phyloP scores from a whole-genome alignment of 225 moss, liverwort and hornwort species.

The Climacium dendroides region DNA sequence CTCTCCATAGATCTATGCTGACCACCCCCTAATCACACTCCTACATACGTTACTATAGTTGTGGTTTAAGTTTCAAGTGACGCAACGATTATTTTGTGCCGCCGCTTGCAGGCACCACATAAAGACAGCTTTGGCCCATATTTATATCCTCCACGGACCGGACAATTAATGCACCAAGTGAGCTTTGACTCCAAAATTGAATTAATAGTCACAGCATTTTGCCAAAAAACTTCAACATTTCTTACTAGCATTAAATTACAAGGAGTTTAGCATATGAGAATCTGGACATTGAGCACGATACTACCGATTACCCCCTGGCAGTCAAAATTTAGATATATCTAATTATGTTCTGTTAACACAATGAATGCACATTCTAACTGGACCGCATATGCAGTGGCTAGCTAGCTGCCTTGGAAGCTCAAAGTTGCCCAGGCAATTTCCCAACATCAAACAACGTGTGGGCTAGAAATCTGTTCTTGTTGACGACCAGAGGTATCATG shows the following conservation, averaged over 20 bases:
- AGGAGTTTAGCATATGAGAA: background rate
- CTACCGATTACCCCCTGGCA: background rate
- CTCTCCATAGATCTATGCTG: background rate
- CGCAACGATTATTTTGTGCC: background rate
- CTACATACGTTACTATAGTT: background rate
- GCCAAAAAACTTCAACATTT: background rate
- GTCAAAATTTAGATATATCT: background rate
- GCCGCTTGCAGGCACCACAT: background rate
- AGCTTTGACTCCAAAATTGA: background rate
- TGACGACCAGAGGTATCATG: background rate
- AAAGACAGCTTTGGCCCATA: background rate
- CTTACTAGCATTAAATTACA: background rate
- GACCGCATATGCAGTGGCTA: background rate
- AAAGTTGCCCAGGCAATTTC: background rate
- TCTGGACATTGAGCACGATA: background rate
- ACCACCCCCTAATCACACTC: background rate
- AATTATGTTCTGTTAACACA: background rate
- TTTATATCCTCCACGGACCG: background rate
- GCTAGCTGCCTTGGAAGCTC: background rate
- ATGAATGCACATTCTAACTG: background rate
- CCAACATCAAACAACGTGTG: constrained; percentile 8
- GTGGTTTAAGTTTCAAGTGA: background rate
- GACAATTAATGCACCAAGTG: background rate
- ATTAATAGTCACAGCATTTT: background rate
- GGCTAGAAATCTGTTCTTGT: background rate